Percentiles rank a stretch among this genome's conserved stretches.
Evolutionary conservation across 208 protist genomes (phyloP).

Genomic region (Herpetomonas samuelpessoai): DNA sequence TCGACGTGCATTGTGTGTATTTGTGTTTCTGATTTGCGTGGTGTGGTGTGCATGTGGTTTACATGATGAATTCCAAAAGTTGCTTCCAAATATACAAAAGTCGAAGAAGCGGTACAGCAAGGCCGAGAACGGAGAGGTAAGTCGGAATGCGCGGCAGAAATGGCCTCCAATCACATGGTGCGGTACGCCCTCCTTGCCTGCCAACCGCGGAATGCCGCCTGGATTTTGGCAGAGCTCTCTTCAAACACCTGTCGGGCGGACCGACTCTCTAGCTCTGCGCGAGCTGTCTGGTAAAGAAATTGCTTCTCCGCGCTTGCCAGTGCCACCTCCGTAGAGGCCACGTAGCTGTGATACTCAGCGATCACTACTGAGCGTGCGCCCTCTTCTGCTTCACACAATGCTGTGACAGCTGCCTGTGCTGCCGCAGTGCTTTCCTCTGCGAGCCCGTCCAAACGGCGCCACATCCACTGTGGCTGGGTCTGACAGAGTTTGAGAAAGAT

Average conservation of each 20-base stretch:
- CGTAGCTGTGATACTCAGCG: conserved; percentile 8
- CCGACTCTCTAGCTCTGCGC: no score
- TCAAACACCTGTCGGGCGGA: conserved; percentile 14
- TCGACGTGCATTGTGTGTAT: no score
- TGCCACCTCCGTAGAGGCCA: conserved; percentile 9
- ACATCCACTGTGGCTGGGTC: conserved; percentile 27
- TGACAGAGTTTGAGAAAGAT: conserved; percentile 45
- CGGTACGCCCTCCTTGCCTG: conserved; percentile 11
- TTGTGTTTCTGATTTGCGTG: no score
- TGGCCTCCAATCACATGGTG: no score
- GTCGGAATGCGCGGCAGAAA: no score
- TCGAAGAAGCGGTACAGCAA: no score
- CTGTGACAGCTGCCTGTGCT: neutral
- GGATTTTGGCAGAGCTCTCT: conserved; percentile 32
- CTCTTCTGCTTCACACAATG: conserved; percentile 14
- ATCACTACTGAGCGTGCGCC: conserved; percentile 7
- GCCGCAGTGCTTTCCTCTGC: neutral
- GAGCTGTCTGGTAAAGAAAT: no score
- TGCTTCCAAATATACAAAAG: no score
- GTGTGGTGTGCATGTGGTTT: no score
- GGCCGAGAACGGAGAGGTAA: no score
- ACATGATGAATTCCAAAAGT: no score
- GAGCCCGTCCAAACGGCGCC: conserved; percentile 19
- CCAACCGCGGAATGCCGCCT: conserved; percentile 37
- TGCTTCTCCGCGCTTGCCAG: conserved; percentile 24